Evolutionary conservation across 2,329 filamentous ascomycete genomes (phyloP).

Genomic region (Fusarium fracticaudum): DNA sequence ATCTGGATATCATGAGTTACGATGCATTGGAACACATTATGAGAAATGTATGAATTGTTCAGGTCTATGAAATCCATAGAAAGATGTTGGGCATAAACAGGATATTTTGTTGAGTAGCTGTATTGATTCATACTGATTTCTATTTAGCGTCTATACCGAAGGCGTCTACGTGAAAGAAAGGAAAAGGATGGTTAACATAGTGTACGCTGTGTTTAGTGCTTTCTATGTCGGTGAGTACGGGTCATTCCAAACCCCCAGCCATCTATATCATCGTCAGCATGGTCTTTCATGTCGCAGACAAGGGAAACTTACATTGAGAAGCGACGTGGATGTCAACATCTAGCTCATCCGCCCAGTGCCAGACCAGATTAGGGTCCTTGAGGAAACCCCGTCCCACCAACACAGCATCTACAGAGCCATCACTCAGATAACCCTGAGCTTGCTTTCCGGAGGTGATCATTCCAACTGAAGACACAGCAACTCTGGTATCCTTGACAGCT

Average conservation of each 20-base stretch:
- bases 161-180: neutral
- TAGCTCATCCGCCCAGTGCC: conserved; percentile 63
- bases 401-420: conserved; percentile 57
- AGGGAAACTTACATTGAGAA: conserved; percentile 41
- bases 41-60: neutral
- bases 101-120: neutral
- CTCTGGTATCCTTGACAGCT: conserved; percentile 66
- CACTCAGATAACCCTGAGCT: conserved; percentile 57
- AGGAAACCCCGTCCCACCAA: conserved; percentile 62
- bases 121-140: neutral
- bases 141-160: neutral
- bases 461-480: conserved; percentile 56
- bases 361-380: conserved; percentile 64
- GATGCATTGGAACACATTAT: conserved; percentile 13
- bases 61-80: neutral
- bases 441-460: conserved; percentile 54
- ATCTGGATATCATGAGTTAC: conserved; percentile 27
- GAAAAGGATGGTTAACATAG: too few relatives aligned
- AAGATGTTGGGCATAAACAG: neutral
- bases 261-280: conserved; percentile 22
- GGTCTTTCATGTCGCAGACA: neutral
- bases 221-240: conserved; percentile 36
- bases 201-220: conserved; percentile 11
- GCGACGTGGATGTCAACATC: conserved; percentile 56
- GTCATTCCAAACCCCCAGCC: conserved; percentile 42